Evolutionary conservation across 805 yeast genomes (phyloP).

Genomic region (Candida tammaniensis): DNA sequence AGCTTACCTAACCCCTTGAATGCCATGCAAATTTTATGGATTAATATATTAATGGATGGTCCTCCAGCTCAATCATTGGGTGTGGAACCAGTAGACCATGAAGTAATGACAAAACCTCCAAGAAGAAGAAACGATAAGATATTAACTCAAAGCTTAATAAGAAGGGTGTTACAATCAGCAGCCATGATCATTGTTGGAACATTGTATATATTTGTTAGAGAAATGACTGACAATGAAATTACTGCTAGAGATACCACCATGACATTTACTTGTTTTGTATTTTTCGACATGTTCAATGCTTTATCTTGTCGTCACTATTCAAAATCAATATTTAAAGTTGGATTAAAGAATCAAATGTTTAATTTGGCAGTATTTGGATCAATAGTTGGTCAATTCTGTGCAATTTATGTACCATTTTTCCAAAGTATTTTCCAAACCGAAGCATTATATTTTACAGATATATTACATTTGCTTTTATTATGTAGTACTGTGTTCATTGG

Average conservation of each 20-base stretch:
- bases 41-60: slow-evolving; percentile 96
- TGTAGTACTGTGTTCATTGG: slow-evolving; percentile 81
- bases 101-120: slow-evolving; percentile 96
- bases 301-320: slow-evolving; percentile 85
- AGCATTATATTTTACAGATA: slow-evolving; percentile 70
- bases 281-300: slow-evolving; percentile 97
- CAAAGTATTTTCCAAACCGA: slow-evolving; percentile 94
- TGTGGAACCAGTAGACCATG: slow-evolving; percentile 95
- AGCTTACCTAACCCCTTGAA: slow-evolving; percentile 91
- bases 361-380: slow-evolving; percentile 90
- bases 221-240: slow-evolving; percentile 78
- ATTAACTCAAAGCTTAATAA: slow-evolving; percentile 64
- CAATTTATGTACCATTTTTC: slow-evolving; percentile 89
- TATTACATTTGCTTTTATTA: slow-evolving; percentile 56
- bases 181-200: slow-evolving; percentile 80
- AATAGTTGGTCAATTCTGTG: slow-evolving; percentile 85
- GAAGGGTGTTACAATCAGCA: slow-evolving; percentile 76
- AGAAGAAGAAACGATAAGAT: slow-evolving; percentile 84
- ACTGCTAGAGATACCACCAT: slow-evolving; percentile 97
- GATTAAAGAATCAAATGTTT: slow-evolving; percentile 84
- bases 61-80: slow-evolving; percentile 98
- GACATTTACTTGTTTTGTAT: slow-evolving; percentile 97
- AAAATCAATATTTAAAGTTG: slow-evolving; percentile 80
- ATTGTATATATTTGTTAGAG: slow-evolving; percentile 76
- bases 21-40: slow-evolving; percentile 98